Evolutionary conservation across 1,139 yeast genomes (phyloP), one percentile per base, ranked within the genome.

Genomic region (Saccharomyces hybrid): DNA sequence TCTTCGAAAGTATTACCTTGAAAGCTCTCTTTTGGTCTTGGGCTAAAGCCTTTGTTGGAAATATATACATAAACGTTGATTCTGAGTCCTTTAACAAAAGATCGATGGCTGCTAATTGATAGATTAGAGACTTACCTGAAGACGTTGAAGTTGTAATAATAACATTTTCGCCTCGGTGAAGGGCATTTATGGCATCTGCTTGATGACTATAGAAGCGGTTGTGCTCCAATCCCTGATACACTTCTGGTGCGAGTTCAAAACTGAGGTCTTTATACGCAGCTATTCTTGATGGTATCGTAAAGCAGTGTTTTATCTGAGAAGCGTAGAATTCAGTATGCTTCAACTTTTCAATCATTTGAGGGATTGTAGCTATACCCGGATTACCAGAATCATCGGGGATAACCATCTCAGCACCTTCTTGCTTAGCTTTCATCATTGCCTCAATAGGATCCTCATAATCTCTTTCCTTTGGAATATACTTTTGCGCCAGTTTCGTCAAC

Each of bases 41-140:
- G 0, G 99, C 98, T 50, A 93, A 75, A 0, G 99, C 99, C 65
- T 93, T 93, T 0, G 99, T 93, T 1, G 99, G 99, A 64, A 93
- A 93, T 7, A 93, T 83, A 63, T 88, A 89, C 73, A 95, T 77
- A 2, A 96, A 89, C 0, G 96, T 87, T 0, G 87, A 72, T 5
- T 80, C 77, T 4, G 80, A 79, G 54, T 81, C 79, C 5, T 65
- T 61, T 34, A 76, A 72, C 4, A 83, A 63, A 3, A 76, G 70
- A 52, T 78, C 73, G 7, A 91, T 69, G 4, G 93, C 88, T 0
- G 98, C 96, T 1, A 90, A 71, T 69, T 93, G 99, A 66, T 90
- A 93, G 32, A 95, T 86, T 54, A 93, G 73, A 0, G 98, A 90
- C 63, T 93, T 93, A 47, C 99, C 99, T 0, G 97, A 89, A 0